Evolutionary conservation across 768 basidiomycete species (phyloP).

Genomic region (Daedaleopsis nitida): DNA sequence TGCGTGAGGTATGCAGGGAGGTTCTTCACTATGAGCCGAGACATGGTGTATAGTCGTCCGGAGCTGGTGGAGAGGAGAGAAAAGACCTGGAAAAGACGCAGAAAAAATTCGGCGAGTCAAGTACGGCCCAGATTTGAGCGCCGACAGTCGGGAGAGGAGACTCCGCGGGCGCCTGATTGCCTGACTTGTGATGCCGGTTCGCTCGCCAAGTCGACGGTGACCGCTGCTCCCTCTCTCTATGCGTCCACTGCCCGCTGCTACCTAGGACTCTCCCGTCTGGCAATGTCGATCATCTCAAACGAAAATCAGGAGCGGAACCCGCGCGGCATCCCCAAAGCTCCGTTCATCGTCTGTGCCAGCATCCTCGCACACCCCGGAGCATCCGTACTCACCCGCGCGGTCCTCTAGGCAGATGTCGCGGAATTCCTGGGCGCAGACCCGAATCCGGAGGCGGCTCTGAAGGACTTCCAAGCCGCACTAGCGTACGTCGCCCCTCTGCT

Average conservation of each 20-base stretch:
- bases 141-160: neutral
- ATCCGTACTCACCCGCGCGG: neutral
- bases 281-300: slow-evolving; percentile 13
- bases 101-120: slow-evolving; percentile 4
- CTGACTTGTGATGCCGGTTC: neutral
- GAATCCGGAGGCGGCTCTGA: slow-evolving; percentile 76
- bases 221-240: neutral
- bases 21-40: slow-evolving; percentile 83
- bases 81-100: slow-evolving; percentile 1
- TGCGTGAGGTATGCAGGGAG: slow-evolving; percentile 71
- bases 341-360: slow-evolving; percentile 75
- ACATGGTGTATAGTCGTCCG: slow-evolving; percentile 49
- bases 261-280: neutral
- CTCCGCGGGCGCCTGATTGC: slow-evolving; percentile 7
- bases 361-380: neutral
- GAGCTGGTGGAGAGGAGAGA: neutral
- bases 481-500: slow-evolving; percentile 61
- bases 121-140: neutral
- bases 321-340: slow-evolving; percentile 92
- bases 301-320: slow-evolving; percentile 63
- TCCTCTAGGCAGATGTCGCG: slow-evolving; percentile 76
- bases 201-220: neutral
- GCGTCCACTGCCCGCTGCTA: neutral
- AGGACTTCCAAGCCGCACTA: slow-evolving; percentile 87
- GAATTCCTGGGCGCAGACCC: slow-evolving; percentile 80